phyloP scores from a whole-genome alignment of 371 early-diverging fungal genomes.

The Basidiobolus meristosporus region DNA sequence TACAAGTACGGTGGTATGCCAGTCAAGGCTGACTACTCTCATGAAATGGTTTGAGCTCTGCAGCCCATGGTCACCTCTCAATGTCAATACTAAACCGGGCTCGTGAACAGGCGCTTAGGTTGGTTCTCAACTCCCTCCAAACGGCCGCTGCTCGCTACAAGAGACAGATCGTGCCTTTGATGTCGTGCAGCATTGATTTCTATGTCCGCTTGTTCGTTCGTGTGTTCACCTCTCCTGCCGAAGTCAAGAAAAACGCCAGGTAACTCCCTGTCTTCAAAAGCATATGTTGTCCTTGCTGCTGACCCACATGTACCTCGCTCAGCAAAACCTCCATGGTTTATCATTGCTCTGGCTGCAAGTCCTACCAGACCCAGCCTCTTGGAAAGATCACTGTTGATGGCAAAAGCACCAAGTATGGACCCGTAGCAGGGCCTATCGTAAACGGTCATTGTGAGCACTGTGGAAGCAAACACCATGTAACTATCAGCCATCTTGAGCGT shows the following conservation, averaged over 20 bases:
- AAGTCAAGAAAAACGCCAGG: constrained; percentile 59
- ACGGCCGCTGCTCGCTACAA: constrained; percentile 81
- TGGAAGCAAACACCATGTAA: constrained; percentile 36
- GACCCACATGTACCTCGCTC: background rate
- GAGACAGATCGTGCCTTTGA: constrained; percentile 75
- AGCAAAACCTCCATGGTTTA: constrained; percentile 65
- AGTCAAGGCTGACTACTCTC: constrained; percentile 58
- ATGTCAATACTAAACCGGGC: constrained; percentile 1
- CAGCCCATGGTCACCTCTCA: constrained; percentile 1
- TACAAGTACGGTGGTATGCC: constrained; percentile 93
- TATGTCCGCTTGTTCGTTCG: constrained; percentile 97
- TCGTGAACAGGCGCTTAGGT: constrained; percentile 69
- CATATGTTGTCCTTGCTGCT: background rate
- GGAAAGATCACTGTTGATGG: constrained; percentile 30
- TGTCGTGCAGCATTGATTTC: constrained; percentile 95
- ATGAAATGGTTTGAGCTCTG: constrained; percentile 31
- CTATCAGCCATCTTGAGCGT: background rate
- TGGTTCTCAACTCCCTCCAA: constrained; percentile 73
- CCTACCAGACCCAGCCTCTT: constrained; percentile 45
- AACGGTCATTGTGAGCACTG: constrained; percentile 49
- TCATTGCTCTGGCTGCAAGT: constrained; percentile 68
- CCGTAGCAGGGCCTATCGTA: constrained; percentile 41
- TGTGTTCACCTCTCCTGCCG: constrained; percentile 60
- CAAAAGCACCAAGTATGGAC: constrained; percentile 29
- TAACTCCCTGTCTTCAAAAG: constrained; percentile 7